Percentiles rank a stretch among this genome's conserved stretches.
These are phyloP conservation scores for Vigna nakashimae DNA, from an alignment of 306 rosid genomes.

Conservation along the genomic window DNA sequence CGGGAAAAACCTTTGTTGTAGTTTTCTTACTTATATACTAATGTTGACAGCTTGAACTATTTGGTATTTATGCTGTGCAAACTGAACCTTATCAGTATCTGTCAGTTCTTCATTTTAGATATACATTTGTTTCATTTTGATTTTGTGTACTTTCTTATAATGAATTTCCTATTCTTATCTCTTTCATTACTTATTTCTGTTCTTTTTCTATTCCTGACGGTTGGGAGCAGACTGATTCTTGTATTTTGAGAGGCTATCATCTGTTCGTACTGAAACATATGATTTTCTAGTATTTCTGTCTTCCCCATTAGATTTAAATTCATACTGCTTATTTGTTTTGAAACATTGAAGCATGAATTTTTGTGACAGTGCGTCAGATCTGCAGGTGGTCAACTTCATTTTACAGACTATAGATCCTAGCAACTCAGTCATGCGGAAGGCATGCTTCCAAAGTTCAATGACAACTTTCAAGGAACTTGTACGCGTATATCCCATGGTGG, in stretches of 20 bases:
- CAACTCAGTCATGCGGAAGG: conserved; percentile 92
- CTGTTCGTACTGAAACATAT: conserved; percentile 27
- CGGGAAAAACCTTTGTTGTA: background rate
- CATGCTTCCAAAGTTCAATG: conserved; percentile 90
- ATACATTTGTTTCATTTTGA: background rate
- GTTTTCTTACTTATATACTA: background rate
- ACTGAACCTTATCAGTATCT: conserved; percentile 16
- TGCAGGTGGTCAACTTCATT: conserved; percentile 91
- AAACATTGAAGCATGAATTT: conserved; percentile 49
- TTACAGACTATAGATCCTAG: conserved; percentile 94
- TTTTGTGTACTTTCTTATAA: conserved; percentile 28
- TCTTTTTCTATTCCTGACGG: conserved; percentile 39
- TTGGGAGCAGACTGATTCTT: conserved; percentile 37
- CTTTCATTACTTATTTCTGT: conserved; percentile 24
- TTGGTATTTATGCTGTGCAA: conserved; percentile 14
- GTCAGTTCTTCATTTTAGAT: conserved; percentile 23
- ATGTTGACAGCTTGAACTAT: conserved; percentile 32
- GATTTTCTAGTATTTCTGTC: conserved; percentile 25
- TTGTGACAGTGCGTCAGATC: conserved; percentile 63
- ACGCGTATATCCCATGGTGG: conserved; percentile 89
- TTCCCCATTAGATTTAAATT: conserved; percentile 36
- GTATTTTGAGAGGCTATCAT: conserved; percentile 33
- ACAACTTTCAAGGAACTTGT: conserved; percentile 86
- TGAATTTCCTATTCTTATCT: conserved; percentile 25
- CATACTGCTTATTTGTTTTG: conserved; percentile 29